Base-by-base conservation (phyloP, 23 red algal genomes). In the Gracilaria domingensis region DNA sequence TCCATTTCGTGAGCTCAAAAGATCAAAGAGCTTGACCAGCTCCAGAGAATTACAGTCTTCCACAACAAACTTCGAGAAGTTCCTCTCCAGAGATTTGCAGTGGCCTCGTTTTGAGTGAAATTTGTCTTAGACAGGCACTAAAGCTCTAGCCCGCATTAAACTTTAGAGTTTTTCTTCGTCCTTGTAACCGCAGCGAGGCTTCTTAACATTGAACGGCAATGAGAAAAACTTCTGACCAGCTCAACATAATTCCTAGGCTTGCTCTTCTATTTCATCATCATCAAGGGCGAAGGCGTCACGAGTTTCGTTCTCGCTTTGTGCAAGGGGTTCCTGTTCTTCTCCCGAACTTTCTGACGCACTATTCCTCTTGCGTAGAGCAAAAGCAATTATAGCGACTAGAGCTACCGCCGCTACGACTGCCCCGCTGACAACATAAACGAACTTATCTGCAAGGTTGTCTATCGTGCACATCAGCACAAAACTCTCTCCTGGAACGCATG, bases 371-470 rank as follows among this genome's bases (percentile, higher is more conserved):
- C 42, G 72, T 35, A 92, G 65, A 54, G 38, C 89, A 29, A 84
- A 21, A 60, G 79, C 89, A 53, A 84, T 47, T 9, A 75, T n/a
- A 16, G 66, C 62, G 50, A 92, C 51, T 30, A 84, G 14, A 4
- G 80, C 35, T 14, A 92, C 80, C 12, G 55, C 39, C 21, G 79
- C 89, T 21, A 79, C 78, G 18, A 82, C 78, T 20, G 66, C 80
- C 49, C 79, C 89, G 17, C 59, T 64, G 75, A 92, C 58, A 28
- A 92, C 79, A 47, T 92, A 92, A 37, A 84, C 65, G 26, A 92
- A 50, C 55, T 65, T 92, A 33, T 35, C 78, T 36, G 78, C 89
- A 26, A 92, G 69, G 42, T 66, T 84, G 55, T 92, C 89, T 36
- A 92, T 28, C 0, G 78, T 92, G 61, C 89, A 92, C 89, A 92